A percentile compares a stretch with the other conserved stretches of the same genome.
Conservation (phyloP, 257 asterid genomes). For the Solanum acaule region DNA sequence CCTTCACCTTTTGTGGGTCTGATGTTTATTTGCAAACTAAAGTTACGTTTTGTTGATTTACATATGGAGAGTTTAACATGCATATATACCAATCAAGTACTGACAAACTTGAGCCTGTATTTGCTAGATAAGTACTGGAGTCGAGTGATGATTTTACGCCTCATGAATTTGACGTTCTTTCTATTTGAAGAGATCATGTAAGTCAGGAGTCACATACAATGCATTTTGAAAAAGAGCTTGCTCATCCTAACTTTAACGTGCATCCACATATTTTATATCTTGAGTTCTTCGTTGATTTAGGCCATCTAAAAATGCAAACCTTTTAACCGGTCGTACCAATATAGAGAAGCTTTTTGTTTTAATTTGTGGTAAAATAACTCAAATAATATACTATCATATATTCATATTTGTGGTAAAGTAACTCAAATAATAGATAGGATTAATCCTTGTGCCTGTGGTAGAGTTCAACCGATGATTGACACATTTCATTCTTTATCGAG, state of each 20-base stretch:
- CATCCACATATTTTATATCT: background rate
- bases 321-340: background rate
- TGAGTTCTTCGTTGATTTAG: background rate
- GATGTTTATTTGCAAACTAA: background rate
- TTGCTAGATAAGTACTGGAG: no score
- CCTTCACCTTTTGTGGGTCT: background rate
- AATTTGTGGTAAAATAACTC: background rate
- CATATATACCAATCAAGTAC: no score
- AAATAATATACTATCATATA: background rate
- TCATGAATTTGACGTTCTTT: background rate
- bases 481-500: background rate
- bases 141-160: background rate
- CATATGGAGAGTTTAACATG: no score
- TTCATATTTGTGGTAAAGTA: background rate
- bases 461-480: background rate
- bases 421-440: background rate
- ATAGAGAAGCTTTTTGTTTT: background rate
- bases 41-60: no score
- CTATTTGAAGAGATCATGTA: background rate
- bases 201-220: background rate
- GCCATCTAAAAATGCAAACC: no score
- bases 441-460: background rate
- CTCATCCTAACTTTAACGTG: background rate
- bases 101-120: no score
- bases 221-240: background rate